Conservation (phyloP, 768 basidiomycete genomes). For the Rhodotorula toruloides region DNA sequence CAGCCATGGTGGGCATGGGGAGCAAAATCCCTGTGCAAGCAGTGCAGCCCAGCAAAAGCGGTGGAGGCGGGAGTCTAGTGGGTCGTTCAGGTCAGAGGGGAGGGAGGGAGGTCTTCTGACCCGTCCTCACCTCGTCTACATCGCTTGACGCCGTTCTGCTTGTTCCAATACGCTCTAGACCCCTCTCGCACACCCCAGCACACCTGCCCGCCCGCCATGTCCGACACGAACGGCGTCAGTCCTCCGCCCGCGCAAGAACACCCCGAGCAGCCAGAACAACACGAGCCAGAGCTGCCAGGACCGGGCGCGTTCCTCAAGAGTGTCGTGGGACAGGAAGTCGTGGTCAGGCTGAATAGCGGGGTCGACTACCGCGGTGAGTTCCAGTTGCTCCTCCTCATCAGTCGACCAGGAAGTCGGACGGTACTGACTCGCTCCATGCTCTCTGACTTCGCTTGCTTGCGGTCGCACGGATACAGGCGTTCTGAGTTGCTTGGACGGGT, state of each 20-base stretch:
- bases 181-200: too few species aligned
- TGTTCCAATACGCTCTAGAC: too few species aligned
- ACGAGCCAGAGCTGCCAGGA: constrained; percentile 26
- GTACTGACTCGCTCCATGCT: too few species aligned
- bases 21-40: too few species aligned
- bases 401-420: too few species aligned
- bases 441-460: not conserved
- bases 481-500: constrained; percentile 90
- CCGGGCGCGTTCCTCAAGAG: constrained; percentile 50
- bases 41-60: not conserved
- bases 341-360: constrained; percentile 83
- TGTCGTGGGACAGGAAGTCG: constrained; percentile 91
- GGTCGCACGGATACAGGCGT: constrained; percentile 56
- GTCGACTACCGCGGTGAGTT: constrained; percentile 80
- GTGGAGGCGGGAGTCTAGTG: too few species aligned
- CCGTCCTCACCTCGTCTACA: too few species aligned
- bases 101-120: too few species aligned
- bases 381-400: not conserved
- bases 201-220: constrained; percentile 2
- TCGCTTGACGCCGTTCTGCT: too few species aligned
- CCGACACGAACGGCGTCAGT: constrained; percentile 3
- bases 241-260: not conserved
- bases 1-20: not conserved
- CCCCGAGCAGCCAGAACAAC: constrained; percentile 9
- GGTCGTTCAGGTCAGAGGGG: too few species aligned